Percentiles rank a stretch among this genome's conserved stretches.
phyloP scores from a whole-genome alignment of 1,284 basidiomycete species.

The Cryptococcus amylolentus region DNA sequence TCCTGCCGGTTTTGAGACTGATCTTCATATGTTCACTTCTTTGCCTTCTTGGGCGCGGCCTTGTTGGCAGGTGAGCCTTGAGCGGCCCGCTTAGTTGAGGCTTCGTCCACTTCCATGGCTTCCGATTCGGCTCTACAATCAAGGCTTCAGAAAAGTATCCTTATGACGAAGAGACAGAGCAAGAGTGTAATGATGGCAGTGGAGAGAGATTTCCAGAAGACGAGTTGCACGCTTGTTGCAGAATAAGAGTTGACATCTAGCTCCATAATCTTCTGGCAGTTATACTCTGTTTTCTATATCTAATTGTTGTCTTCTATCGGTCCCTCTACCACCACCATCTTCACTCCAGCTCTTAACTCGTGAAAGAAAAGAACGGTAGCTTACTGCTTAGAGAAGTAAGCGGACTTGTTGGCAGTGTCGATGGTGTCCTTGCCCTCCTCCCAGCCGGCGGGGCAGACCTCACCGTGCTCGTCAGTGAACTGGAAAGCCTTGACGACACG shows the following conservation, averaged over 20 bases:
- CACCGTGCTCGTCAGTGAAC: constrained; percentile 68
- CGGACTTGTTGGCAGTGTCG: constrained; percentile 57
- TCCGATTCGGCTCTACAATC: constrained; percentile 6
- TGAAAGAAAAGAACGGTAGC: constrained; percentile 8
- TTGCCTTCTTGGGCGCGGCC: constrained; percentile 3
- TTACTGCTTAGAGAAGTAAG: constrained; percentile 63
- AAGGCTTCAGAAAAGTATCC: background rate
- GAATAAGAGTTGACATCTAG: constrained; percentile 3
- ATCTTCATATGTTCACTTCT: background rate
- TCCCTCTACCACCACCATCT: background rate
- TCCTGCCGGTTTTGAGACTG: background rate
- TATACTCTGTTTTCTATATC: background rate
- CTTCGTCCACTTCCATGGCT: constrained; percentile 4
- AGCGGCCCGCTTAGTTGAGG: background rate
- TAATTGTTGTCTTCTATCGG: background rate
- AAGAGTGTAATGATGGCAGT: background rate
- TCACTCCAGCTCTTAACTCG: background rate
- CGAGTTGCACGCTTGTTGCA: background rate
- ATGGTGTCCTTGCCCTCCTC: constrained; percentile 44
- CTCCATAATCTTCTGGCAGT: constrained; percentile 1
- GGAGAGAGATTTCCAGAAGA: background rate
- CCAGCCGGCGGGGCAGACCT: constrained; percentile 89
- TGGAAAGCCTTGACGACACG: constrained; percentile 89
- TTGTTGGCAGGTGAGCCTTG: background rate
- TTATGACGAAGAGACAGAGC: background rate